phyloP scores from a whole-genome alignment of 2,329 filamentous ascomycete genomes.

The Trematosphaeria pertusa region DNA sequence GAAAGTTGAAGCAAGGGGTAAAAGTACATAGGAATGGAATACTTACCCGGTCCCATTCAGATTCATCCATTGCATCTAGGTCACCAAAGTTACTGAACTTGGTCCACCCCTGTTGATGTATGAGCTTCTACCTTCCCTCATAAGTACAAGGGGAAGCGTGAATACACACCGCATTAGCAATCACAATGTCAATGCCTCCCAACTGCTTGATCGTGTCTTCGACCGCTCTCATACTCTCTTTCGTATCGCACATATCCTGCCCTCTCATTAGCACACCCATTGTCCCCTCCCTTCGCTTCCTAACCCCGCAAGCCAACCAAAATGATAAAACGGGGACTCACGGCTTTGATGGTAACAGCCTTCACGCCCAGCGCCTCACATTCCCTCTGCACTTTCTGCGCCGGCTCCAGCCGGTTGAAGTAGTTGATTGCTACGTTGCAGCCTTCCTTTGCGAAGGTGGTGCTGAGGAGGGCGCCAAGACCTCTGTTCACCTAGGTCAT shows the following conservation, averaged over 20 bases:
- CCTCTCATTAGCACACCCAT: background rate
- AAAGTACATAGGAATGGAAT: too few relatives aligned
- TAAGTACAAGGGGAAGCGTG: background rate
- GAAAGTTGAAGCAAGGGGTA: too few relatives aligned
- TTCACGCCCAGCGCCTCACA: conserved; percentile 61
- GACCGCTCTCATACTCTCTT: conserved; percentile 67
- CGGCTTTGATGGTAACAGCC: conserved; percentile 66
- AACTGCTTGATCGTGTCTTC: conserved; percentile 65
- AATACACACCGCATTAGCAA: conserved; percentile 71
- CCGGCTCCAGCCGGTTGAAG: conserved; percentile 65
- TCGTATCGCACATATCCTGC: conserved; percentile 66
- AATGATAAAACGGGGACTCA: conserved; percentile 41
- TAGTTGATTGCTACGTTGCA: conserved; percentile 79
- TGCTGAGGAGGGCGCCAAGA: conserved; percentile 72
- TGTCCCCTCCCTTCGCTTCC: background rate
- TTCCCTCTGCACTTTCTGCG: conserved; percentile 63
- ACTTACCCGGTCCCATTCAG: conserved; percentile 68
- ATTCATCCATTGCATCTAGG: conserved; percentile 64
- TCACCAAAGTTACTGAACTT: conserved; percentile 65
- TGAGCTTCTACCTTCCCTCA: background rate
- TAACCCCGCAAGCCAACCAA: background rate
- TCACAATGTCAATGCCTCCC: conserved; percentile 76
- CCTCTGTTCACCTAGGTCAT: conserved; percentile 63
- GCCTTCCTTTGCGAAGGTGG: conserved; percentile 72
- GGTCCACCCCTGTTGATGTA: conserved; percentile 62